These are phyloP conservation scores for Harringtonia lauricola DNA, from an alignment of 2,329 filamentous ascomycete species.

Conservation along the genomic window DNA sequence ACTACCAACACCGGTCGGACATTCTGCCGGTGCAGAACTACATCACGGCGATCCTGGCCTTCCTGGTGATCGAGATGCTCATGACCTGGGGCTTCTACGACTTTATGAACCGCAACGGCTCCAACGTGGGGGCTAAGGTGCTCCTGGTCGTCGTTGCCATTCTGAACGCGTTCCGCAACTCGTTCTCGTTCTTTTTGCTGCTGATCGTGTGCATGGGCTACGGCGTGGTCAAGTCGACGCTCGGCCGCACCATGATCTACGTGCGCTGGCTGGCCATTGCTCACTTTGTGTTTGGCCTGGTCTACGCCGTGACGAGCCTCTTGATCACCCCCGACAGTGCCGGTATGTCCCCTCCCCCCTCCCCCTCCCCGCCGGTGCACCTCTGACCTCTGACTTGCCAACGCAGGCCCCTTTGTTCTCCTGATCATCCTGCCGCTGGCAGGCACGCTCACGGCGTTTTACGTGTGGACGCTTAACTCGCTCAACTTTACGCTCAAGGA, in stretches of 20 bases:
- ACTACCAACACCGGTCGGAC: conserved; percentile 87
- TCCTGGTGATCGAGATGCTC: conserved; percentile 89
- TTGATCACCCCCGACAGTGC: conserved; percentile 82
- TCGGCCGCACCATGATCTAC: conserved; percentile 89
- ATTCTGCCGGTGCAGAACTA: conserved; percentile 98
- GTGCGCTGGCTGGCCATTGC: conserved; percentile 83
- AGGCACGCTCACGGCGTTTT: conserved; percentile 88
- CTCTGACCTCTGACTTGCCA: conserved; percentile 10
- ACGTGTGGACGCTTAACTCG: conserved; percentile 97
- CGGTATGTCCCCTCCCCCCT: conserved; percentile 29
- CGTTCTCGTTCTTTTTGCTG: conserved; percentile 95
- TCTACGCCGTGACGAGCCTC: conserved; percentile 84
- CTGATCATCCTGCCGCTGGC: conserved; percentile 89
- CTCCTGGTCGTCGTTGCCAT: conserved; percentile 87
- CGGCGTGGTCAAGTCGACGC: conserved; percentile 86
- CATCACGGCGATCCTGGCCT: conserved; percentile 91
- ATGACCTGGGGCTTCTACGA: conserved; percentile 99
- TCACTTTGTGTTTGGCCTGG: conserved; percentile 89
- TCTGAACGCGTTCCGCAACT: conserved; percentile 87
- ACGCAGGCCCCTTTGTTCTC: conserved; percentile 68
- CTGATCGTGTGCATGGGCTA: conserved; percentile 99
- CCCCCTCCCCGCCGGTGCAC: not conserved
- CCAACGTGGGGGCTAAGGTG: conserved; percentile 71
- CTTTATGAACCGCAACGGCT: conserved; percentile 82
- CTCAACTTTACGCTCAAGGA: conserved; percentile 93